Conservation (phyloP, 371 early-diverging fungal genomes). For the Zopfochytrium polystomum region DNA sequence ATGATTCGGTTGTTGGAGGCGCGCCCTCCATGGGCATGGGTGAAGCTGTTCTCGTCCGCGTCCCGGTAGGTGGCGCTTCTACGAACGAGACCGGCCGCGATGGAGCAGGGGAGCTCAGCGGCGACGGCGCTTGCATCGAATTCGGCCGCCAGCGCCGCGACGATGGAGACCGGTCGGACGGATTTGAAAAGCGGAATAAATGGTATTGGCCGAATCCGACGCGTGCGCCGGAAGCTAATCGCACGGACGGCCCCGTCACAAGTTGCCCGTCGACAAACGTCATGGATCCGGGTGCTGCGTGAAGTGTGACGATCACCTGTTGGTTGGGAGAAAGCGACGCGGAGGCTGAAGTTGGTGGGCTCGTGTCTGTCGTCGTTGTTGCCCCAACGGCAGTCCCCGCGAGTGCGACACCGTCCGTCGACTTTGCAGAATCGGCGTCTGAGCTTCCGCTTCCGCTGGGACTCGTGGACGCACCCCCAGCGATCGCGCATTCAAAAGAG, state of each 20-base stretch:
- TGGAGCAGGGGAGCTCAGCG: neutral
- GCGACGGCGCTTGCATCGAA: neutral
- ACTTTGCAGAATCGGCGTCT: neutral
- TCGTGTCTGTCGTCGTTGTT: too few relatives aligned
- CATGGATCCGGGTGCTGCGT: slow-evolving; percentile 57
- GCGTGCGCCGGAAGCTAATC: slow-evolving; percentile 72
- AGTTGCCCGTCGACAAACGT: slow-evolving; percentile 77
- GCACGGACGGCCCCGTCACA: slow-evolving; percentile 52
- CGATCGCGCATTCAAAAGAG: slow-evolving; percentile 63
- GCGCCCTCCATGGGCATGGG: too few relatives aligned
- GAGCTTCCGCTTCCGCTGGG: too few relatives aligned
- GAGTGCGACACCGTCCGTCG: neutral
- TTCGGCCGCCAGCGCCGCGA: neutral
- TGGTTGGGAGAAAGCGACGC: too few relatives aligned
- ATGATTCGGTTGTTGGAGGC: too few relatives aligned
- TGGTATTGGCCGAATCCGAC: slow-evolving; percentile 80
- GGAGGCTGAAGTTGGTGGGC: too few relatives aligned
- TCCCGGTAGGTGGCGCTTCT: too few relatives aligned
- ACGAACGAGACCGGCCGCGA: neutral
- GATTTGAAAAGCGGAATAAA: slow-evolving; percentile 83
- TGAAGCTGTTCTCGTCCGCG: too few relatives aligned
- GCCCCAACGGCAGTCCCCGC: too few relatives aligned
- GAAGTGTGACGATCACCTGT: slow-evolving; percentile 54
- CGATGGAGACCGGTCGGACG: slow-evolving; percentile 28
- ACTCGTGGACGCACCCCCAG: slow-evolving; percentile 32